phyloP scores from a whole-genome alignment of 1,284 basidiomycete genomes.

The Leccinum ponderosum region DNA sequence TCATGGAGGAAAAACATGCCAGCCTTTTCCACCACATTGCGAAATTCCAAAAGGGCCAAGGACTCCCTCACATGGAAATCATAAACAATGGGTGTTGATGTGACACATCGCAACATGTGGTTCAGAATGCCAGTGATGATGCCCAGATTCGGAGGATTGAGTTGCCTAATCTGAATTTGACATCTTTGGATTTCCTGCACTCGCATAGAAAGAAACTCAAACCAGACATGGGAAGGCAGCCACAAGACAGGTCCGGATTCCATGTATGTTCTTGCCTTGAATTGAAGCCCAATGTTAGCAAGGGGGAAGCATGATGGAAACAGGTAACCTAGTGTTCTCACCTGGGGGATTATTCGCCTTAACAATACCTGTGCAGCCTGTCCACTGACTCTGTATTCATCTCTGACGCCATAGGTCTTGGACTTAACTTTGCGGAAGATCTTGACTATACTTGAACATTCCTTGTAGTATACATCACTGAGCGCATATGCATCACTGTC shows the following conservation, averaged over 20 bases:
- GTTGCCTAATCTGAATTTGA: no score
- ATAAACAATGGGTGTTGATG: no score
- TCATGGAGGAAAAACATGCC: no score
- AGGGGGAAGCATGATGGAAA: not conserved
- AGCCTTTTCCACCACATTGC: no score
- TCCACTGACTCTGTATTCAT: slow-evolving; percentile 10
- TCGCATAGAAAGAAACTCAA: slow-evolving; percentile 2
- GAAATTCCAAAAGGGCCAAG: no score
- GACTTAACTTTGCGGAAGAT: not conserved
- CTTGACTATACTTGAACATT: not conserved
- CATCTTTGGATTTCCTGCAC: slow-evolving; percentile 1
- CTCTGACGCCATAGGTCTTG: slow-evolving; percentile 8
- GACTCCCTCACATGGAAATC: no score
- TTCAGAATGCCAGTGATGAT: no score
- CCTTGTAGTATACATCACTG: not conserved
- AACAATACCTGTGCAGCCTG: slow-evolving; percentile 3
- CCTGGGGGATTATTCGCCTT: slow-evolving; percentile 1
- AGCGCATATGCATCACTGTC: slow-evolving; percentile 19
- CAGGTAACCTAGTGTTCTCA: not conserved
- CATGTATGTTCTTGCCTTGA: slow-evolving; percentile 1
- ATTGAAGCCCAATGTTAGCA: no score
- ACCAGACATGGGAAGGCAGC: slow-evolving; percentile 7
- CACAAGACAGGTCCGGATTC: slow-evolving; percentile 6
- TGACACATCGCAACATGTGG: no score
- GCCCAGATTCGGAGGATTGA: no score